A percentile compares a stretch with the other conserved stretches of the same genome.
Evolutionary conservation across 2,329 filamentous ascomycete genomes (phyloP).

Genomic region (Drechslerella stenobrocha): DNA sequence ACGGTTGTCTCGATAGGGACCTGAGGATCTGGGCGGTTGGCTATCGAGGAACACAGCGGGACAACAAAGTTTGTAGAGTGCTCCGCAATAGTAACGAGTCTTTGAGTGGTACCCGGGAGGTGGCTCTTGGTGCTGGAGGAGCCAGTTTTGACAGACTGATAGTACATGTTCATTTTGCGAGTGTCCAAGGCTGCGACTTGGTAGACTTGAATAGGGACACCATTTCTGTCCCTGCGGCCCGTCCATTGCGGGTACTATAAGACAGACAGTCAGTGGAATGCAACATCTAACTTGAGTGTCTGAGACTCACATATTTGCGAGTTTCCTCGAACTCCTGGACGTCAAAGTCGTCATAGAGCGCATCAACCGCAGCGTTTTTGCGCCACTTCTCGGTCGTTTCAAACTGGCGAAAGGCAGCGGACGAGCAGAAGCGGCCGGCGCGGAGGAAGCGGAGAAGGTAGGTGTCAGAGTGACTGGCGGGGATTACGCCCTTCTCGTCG

Average conservation of each 20-base stretch:
- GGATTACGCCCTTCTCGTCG: constrained; percentile 27
- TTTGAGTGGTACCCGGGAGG: constrained; percentile 72
- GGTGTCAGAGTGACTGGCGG: constrained; percentile 22
- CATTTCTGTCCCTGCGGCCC: constrained; percentile 82
- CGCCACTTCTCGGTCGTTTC: constrained; percentile 34
- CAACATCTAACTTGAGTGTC: no score
- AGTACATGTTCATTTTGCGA: constrained; percentile 78
- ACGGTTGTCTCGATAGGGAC: constrained; percentile 91
- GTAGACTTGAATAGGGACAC: constrained; percentile 89
- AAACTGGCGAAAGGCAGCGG: constrained; percentile 24
- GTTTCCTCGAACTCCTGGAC: constrained; percentile 59
- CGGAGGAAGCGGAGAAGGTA: constrained; percentile 31
- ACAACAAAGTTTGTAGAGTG: constrained; percentile 85
- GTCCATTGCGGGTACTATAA: constrained; percentile 89
- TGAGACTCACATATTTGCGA: constrained; percentile 70
- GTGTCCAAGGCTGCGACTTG: constrained; percentile 80
- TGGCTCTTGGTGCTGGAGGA: constrained; percentile 60
- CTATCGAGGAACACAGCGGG: constrained; percentile 78
- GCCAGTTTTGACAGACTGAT: constrained; percentile 66
- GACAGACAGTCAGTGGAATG: constrained; percentile 15
- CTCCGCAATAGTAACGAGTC: constrained; percentile 92
- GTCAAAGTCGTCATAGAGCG: constrained; percentile 32
- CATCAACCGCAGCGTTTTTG: constrained; percentile 17
- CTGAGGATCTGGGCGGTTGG: constrained; percentile 55
- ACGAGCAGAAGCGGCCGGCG: constrained; percentile 29